Conservation (phyloP, 352 stramenopile genomes). For the Thalassiosira ordinaria region DNA sequence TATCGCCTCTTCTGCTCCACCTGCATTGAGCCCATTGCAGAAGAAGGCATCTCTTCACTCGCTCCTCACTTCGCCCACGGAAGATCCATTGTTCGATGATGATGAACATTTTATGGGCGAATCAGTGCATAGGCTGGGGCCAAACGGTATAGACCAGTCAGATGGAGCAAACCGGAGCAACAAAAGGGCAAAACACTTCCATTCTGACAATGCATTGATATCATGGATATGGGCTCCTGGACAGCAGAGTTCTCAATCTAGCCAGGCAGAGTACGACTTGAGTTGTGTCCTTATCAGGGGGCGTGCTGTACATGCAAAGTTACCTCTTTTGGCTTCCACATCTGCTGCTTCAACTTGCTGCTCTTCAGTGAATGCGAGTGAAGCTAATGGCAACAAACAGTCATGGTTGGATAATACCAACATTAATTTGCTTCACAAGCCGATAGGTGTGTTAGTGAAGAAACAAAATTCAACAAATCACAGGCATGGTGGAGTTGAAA, state of each 20-base stretch:
- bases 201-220: slow-evolving; percentile 34
- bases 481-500: not conserved
- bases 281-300: slow-evolving; percentile 24
- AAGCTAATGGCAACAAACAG: not conserved
- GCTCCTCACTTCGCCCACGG: slow-evolving; percentile 16
- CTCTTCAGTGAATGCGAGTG: not conserved
- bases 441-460: slow-evolving; percentile 20
- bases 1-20: not conserved
- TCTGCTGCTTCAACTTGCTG: not conserved
- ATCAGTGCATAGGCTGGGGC: not conserved
- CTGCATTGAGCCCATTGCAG: slow-evolving; percentile 1
- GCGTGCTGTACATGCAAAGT: slow-evolving; percentile 31
- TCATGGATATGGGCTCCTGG: slow-evolving; percentile 41
- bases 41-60: slow-evolving; percentile 30
- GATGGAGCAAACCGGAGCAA: no score
- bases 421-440: slow-evolving; percentile 41
- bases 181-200: slow-evolving; percentile 25
- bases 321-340: slow-evolving; percentile 26
- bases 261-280: slow-evolving; percentile 20
- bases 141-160: not conserved
- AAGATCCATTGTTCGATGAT: slow-evolving; percentile 48
- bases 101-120: slow-evolving; percentile 1
- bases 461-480: slow-evolving; percentile 7
- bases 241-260: not conserved
- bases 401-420: slow-evolving; percentile 32